Conservation (phyloP, 2,329 filamentous ascomycete genomes). For the Fusarium longipes region DNA sequence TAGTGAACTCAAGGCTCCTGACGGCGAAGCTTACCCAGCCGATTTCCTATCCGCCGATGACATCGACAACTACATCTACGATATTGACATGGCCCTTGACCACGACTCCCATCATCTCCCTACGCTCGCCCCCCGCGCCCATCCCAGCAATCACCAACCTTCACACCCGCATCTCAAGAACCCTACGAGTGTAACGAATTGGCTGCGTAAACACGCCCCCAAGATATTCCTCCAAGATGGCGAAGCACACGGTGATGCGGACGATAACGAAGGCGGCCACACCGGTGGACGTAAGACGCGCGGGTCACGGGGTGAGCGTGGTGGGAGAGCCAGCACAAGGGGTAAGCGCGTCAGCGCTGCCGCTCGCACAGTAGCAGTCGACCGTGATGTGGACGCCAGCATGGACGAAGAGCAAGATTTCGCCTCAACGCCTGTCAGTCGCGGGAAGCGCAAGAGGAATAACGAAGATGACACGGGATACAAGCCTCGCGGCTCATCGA, state of each 20-base stretch:
- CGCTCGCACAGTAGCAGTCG: slow-evolving; percentile 38
- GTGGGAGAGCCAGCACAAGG: slow-evolving; percentile 56
- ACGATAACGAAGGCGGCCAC: slow-evolving; percentile 49
- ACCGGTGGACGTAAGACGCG: slow-evolving; percentile 52
- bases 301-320: slow-evolving; percentile 49
- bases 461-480: slow-evolving; percentile 69
- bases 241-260: slow-evolving; percentile 54
- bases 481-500: slow-evolving; percentile 66
- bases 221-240: slow-evolving; percentile 86
- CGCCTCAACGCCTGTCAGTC: slow-evolving; percentile 49
- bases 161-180: slow-evolving; percentile 67
- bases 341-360: slow-evolving; percentile 51
- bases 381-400: slow-evolving; percentile 50
- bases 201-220: slow-evolving; percentile 87
- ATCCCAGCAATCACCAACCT: slow-evolving; percentile 52
- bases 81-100: slow-evolving; percentile 66
- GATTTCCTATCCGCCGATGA: slow-evolving; percentile 76
- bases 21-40: slow-evolving; percentile 67
- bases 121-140: slow-evolving; percentile 63
- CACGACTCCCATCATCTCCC: slow-evolving; percentile 56
- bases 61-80: slow-evolving; percentile 78
- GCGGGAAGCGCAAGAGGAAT: slow-evolving; percentile 65
- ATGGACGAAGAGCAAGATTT: slow-evolving; percentile 56
- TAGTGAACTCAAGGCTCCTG: slow-evolving; percentile 60
- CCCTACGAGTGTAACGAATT: slow-evolving; percentile 93